phyloP scores from a whole-genome alignment of 371 early-diverging fungal genomes.

The Mortierella sp. region DNA sequence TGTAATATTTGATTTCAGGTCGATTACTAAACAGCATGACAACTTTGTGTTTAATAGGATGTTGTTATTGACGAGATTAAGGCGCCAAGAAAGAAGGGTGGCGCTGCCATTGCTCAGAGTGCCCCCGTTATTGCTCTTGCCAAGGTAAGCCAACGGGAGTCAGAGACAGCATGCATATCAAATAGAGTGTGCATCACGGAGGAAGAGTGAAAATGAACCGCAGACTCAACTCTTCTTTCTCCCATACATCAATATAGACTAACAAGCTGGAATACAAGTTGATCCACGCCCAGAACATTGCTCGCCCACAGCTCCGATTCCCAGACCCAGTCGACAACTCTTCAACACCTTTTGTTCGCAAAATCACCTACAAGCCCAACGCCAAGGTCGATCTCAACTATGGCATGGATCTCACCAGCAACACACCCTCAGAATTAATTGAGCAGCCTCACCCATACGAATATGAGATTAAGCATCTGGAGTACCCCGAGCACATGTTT shows the following conservation, averaged over 20 bases:
- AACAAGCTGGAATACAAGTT: slow-evolving; percentile 68
- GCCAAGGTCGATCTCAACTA: slow-evolving; percentile 85
- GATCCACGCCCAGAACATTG: slow-evolving; percentile 83
- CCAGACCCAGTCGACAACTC: slow-evolving; percentile 91
- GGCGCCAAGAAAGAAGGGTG: slow-evolving; percentile 61
- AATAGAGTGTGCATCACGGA: not conserved
- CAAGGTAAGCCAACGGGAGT: slow-evolving; percentile 38
- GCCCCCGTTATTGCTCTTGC: slow-evolving; percentile 73
- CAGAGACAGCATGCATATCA: not conserved
- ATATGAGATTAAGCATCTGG: slow-evolving; percentile 87
- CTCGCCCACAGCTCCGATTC: slow-evolving; percentile 91
- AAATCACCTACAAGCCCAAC: slow-evolving; percentile 86
- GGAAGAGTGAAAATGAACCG: not conserved
- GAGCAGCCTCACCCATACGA: slow-evolving; percentile 90
- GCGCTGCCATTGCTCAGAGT: slow-evolving; percentile 60
- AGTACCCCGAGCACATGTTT: slow-evolving; percentile 84
- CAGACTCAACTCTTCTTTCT: not conserved
- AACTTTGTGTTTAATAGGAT: slow-evolving; percentile 47
- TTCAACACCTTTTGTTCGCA: slow-evolving; percentile 80
- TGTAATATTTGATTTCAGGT: not conserved
- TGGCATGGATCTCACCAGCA: slow-evolving; percentile 46
- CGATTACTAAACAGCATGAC: slow-evolving; percentile 16
- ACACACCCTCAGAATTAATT: slow-evolving; percentile 19
- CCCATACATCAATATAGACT: slow-evolving; percentile 20
- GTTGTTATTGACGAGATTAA: slow-evolving; percentile 70